Percentiles rank a stretch among this genome's conserved stretches.
phyloP scores from a whole-genome alignment of 306 rosid genomes.

The Prunus dulcis region DNA sequence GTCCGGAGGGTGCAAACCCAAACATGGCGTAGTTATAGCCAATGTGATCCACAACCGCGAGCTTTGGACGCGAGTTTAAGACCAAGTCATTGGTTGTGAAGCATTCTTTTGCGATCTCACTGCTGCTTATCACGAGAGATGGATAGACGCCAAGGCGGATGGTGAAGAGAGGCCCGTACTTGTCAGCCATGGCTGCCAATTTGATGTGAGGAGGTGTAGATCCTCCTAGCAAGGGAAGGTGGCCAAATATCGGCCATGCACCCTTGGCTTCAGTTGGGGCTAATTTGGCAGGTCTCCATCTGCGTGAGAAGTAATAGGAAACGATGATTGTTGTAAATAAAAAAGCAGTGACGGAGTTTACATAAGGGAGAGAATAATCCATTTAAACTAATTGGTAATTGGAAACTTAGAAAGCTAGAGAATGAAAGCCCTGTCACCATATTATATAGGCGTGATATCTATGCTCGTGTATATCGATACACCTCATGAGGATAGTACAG shows the following conservation, averaged over 20 bases:
- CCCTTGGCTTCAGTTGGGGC: conserved; percentile 10
- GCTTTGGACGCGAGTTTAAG: conserved; percentile 17
- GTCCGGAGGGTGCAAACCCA: conserved; percentile 35
- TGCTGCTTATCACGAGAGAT: conserved; percentile 22
- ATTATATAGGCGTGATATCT: too few relatives aligned
- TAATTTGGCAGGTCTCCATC: background rate
- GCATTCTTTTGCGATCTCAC: conserved; percentile 36
- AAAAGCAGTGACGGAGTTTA: background rate
- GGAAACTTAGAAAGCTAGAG: too few relatives aligned
- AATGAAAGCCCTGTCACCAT: too few relatives aligned
- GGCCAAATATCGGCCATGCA: conserved; percentile 27
- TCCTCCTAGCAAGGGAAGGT: conserved; percentile 11
- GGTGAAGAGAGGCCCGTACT: conserved; percentile 25
- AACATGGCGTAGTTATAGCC: conserved; percentile 26
- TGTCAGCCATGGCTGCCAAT: conserved; percentile 29
- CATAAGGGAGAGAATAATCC: background rate
- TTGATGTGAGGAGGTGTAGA: conserved; percentile 21
- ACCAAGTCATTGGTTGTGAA: conserved; percentile 26
- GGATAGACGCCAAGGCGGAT: conserved; percentile 13
- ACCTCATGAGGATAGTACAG: too few relatives aligned
- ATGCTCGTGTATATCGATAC: too few relatives aligned
- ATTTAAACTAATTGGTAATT: too few relatives aligned
- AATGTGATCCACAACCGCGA: background rate
- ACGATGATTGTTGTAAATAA: background rate
- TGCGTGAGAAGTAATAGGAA: background rate